Evolutionary conservation across 2,329 filamentous ascomycete species (phyloP).

Genomic region (Aspergillus calidoustus): DNA sequence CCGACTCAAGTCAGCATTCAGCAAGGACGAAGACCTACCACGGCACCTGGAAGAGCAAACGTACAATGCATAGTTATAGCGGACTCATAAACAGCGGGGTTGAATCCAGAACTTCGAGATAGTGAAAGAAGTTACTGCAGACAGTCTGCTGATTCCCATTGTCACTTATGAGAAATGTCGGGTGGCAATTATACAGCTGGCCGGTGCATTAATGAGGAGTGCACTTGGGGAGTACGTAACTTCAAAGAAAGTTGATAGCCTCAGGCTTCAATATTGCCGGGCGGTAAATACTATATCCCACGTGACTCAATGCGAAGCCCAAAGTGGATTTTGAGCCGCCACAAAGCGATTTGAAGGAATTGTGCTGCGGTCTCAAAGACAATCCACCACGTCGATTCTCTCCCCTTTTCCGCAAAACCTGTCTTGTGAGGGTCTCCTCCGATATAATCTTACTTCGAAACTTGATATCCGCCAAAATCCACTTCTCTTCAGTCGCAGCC

Average conservation of each 20-base stretch:
- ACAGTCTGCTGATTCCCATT: neutral
- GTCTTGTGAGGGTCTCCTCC: slow-evolving; percentile 4
- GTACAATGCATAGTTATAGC: neutral
- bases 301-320: slow-evolving; percentile 22
- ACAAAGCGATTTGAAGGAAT: slow-evolving; percentile 42
- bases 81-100: neutral
- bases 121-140: neutral
- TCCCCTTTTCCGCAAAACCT: slow-evolving; percentile 20
- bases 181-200: neutral
- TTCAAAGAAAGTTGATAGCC: neutral
- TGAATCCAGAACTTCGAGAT: neutral
- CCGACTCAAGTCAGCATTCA: neutral
- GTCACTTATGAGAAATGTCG: neutral
- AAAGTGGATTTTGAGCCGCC: slow-evolving; percentile 47
- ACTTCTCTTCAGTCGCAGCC: neutral
- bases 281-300: slow-evolving; percentile 22
- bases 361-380: slow-evolving; percentile 33
- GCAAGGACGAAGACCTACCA: neutral
- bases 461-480: neutral
- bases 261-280: slow-evolving; percentile 18
- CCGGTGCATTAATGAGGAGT: neutral
- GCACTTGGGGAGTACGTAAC: neutral
- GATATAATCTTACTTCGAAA: slow-evolving; percentile 12
- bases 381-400: slow-evolving; percentile 20
- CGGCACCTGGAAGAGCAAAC: neutral